Conservation (phyloP, 768 basidiomycete genomes). For the Leccinum disarticulatum region DNA sequence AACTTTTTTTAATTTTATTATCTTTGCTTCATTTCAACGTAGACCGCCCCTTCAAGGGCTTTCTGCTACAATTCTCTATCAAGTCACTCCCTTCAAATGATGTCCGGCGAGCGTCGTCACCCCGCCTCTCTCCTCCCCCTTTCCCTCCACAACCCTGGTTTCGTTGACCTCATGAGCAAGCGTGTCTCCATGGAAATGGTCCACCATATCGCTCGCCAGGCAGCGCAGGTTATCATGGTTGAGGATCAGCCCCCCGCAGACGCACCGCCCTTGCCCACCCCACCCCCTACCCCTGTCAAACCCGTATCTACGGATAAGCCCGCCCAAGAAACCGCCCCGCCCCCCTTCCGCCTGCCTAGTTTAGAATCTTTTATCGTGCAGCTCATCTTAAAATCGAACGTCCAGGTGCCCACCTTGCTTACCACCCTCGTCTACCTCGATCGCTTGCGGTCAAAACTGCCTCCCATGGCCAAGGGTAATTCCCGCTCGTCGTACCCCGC, state of each 20-base stretch:
- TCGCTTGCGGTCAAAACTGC: slow-evolving; percentile 76
- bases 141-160: slow-evolving; percentile 73
- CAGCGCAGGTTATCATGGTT: slow-evolving; percentile 71
- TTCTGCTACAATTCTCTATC: slow-evolving; percentile 31
- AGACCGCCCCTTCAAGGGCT: neutral
- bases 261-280: slow-evolving; percentile 51
- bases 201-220: slow-evolving; percentile 76
- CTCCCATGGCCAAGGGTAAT: slow-evolving; percentile 81
- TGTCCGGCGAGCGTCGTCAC: slow-evolving; percentile 47
- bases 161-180: slow-evolving; percentile 75
- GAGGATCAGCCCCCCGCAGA: slow-evolving; percentile 45
- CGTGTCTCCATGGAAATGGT: slow-evolving; percentile 86
- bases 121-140: slow-evolving; percentile 83
- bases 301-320: slow-evolving; percentile 36
- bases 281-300: slow-evolving; percentile 66
- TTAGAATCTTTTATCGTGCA: slow-evolving; percentile 83
- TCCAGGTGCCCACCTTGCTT: slow-evolving; percentile 88
- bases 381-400: slow-evolving; percentile 78
- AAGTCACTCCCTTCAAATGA: slow-evolving; percentile 33
- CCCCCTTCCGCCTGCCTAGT: slow-evolving; percentile 48
- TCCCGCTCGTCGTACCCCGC: slow-evolving; percentile 12
- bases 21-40: slow-evolving; percentile 20
- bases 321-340: slow-evolving; percentile 27
- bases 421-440: slow-evolving; percentile 92
- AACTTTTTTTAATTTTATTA: no score